Conservation (phyloP, 768 basidiomycete species). For the Agaricus subrufescens region DNA sequence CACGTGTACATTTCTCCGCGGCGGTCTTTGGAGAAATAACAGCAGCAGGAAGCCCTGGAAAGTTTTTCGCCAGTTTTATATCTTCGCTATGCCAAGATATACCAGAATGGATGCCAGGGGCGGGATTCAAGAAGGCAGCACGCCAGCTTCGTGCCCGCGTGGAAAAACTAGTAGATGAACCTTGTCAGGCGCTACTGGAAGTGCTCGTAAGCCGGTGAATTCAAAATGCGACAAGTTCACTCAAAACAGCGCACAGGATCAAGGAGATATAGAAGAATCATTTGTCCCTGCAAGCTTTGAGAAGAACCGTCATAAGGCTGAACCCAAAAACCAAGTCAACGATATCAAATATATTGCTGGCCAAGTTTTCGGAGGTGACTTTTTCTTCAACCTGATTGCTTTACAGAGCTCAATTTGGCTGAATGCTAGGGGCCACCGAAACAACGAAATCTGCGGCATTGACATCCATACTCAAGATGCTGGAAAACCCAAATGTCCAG, state of each 20-base stretch:
- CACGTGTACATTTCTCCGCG: neutral
- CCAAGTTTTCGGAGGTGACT: conserved; percentile 4
- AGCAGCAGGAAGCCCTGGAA: neutral
- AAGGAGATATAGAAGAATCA: neutral
- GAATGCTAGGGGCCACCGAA: neutral
- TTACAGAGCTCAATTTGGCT: neutral
- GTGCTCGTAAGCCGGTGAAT: neutral
- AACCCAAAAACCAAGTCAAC: neutral
- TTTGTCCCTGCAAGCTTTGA: neutral
- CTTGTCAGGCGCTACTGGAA: neutral
- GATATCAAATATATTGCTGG: neutral
- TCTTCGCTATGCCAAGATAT: neutral
- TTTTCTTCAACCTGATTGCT: no score
- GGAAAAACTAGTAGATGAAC: neutral
- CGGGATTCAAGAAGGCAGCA: conserved; percentile 3
- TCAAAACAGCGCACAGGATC: neutral
- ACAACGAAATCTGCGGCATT: neutral
- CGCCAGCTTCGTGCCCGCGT: neutral
- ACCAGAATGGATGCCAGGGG: conserved; percentile 12
- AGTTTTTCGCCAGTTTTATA: conserved; percentile 5
- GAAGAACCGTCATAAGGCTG: neutral
- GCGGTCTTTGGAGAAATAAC: neutral
- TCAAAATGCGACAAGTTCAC: neutral
- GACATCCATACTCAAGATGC: conserved; percentile 9
- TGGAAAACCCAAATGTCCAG: conserved; percentile 10